Percentiles rank a stretch among this genome's conserved stretches.
phyloP scores from a whole-genome alignment of 2,329 filamentous ascomycete genomes.

The Botrytis fabae region DNA sequence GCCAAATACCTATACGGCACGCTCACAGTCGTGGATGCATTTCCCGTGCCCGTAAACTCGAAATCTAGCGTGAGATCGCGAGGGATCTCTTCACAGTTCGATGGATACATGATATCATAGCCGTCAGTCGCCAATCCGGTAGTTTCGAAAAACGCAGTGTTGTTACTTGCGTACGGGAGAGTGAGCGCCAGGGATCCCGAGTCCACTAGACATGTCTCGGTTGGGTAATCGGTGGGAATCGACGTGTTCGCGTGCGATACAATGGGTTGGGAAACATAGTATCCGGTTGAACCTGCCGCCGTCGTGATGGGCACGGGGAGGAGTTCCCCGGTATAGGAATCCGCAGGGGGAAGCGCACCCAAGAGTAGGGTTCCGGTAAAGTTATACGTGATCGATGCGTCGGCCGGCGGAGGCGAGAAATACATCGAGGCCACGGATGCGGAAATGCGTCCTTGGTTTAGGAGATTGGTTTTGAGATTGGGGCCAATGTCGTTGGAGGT shows the following conservation, averaged over 20 bases:
- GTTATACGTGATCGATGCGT: neutral
- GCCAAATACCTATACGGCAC: constrained; percentile 13
- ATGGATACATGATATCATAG: neutral
- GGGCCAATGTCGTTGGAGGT: neutral
- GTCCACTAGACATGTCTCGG: neutral
- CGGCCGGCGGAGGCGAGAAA: neutral
- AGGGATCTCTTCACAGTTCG: neutral
- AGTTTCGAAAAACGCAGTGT: neutral
- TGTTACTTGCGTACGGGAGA: neutral
- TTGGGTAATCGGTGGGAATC: neutral
- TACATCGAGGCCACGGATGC: neutral
- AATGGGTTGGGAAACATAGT: neutral
- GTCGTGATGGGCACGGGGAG: neutral
- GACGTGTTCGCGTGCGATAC: neutral
- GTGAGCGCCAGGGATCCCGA: neutral
- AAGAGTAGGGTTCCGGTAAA: neutral
- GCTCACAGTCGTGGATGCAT: neutral
- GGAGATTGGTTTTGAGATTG: constrained; percentile 2
- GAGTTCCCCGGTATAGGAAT: neutral
- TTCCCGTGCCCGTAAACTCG: neutral
- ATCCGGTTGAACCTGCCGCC: neutral
- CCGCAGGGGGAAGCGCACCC: neutral
- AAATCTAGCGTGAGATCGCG: constrained; percentile 6
- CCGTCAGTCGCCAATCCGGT: neutral
- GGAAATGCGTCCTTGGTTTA: neutral